Conservation (phyloP, 495 filamentous ascomycete species). For the Aspergillus bertholletiae region DNA sequence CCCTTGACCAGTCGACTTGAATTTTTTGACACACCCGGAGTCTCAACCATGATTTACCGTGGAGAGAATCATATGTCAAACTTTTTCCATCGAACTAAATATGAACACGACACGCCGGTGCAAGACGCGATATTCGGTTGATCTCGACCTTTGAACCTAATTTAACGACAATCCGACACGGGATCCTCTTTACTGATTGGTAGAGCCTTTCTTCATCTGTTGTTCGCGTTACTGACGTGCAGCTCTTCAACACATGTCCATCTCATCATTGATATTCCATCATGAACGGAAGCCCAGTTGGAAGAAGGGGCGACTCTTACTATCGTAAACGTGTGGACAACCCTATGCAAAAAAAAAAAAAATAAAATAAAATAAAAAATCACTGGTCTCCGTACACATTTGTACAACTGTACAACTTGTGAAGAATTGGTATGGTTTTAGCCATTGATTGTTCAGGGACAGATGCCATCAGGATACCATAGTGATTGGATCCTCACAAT, state of each 20-base stretch:
- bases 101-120: background rate
- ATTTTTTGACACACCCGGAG: background rate
- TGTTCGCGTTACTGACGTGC: background rate
- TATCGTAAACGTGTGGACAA: too few species aligned
- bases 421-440: background rate
- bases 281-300: background rate
- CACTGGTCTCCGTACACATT: background rate
- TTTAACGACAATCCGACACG: background rate
- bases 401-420: background rate
- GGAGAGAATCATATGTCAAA: background rate
- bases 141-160: background rate
- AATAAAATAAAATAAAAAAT: too few species aligned
- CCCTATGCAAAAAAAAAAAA: too few species aligned
- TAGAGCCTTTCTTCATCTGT: background rate
- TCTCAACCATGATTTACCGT: background rate
- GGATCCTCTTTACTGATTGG: background rate
- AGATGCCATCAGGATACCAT: background rate
- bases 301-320: background rate
- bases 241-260: background rate
- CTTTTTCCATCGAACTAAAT: background rate
- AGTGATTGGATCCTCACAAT: background rate
- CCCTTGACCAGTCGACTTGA: conserved; percentile 3
- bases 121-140: background rate
- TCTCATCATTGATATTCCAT: background rate
- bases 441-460: background rate